Conservation (phyloP, 2,329 filamentous ascomycete species). For the Tolypocladium album region DNA sequence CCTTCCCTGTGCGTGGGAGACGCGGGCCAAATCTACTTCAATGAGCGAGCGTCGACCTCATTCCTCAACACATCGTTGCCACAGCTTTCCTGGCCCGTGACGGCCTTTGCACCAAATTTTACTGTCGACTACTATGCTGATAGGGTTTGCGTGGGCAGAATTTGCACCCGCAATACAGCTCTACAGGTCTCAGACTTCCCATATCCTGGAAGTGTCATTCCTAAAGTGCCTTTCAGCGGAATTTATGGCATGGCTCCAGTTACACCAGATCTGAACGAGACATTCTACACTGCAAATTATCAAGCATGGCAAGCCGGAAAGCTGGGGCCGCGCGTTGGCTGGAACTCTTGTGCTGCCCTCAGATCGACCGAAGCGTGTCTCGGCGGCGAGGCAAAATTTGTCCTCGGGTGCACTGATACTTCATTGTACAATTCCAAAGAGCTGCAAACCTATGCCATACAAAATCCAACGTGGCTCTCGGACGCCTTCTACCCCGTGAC, state of each 20-base stretch:
- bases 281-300: neutral
- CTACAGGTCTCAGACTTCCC: neutral
- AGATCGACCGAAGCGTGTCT: neutral
- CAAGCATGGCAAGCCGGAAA: neutral
- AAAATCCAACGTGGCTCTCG: neutral
- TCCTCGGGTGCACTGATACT: neutral
- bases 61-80: neutral
- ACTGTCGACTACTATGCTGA: constrained; percentile 1
- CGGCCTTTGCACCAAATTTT: constrained; percentile 1
- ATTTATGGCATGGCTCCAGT: constrained; percentile 1
- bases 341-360: neutral
- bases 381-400: neutral
- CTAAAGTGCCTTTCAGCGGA: neutral
- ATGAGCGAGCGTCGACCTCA: neutral
- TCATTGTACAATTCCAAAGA: neutral
- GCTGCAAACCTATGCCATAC: neutral
- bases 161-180: neutral
- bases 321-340: neutral
- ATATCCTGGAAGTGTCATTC: neutral
- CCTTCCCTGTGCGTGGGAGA: neutral
- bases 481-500: neutral
- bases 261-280: neutral
- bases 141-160: neutral
- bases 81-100: neutral
- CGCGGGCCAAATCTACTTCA: neutral